phyloP scores from a whole-genome alignment of 495 filamentous ascomycete genomes.

The Diplogelasinospora grovesii region DNA sequence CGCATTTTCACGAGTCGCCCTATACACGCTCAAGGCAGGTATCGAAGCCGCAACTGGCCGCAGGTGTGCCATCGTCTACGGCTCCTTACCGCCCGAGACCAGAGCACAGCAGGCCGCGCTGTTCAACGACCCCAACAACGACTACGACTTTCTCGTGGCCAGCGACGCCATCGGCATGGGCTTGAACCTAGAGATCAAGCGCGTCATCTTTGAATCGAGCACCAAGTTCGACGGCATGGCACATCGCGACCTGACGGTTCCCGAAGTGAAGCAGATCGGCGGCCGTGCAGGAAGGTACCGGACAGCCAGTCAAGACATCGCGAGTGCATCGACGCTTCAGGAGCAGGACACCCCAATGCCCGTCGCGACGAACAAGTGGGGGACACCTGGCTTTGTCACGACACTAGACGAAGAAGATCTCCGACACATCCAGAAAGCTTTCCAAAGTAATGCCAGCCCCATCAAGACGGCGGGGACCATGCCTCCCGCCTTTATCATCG shows the following conservation, averaged over 20 bases:
- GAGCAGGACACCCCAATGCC: constrained; percentile 39
- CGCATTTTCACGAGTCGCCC: constrained; percentile 69
- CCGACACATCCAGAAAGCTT: constrained; percentile 50
- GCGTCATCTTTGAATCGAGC: constrained; percentile 77
- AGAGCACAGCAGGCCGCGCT: constrained; percentile 81
- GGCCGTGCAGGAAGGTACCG: constrained; percentile 88
- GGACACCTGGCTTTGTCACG: constrained; percentile 65
- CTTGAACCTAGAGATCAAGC: constrained; percentile 86
- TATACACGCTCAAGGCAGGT: constrained; percentile 70
- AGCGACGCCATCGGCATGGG: constrained; percentile 99
- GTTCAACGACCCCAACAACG: constrained; percentile 91
- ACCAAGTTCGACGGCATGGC: constrained; percentile 56
- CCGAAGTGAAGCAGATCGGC: constrained; percentile 89
- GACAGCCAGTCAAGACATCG: constrained; percentile 51
- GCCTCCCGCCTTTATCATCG: constrained; percentile 57
- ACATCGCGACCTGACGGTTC: constrained; percentile 50
- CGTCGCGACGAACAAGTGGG: constrained; percentile 19
- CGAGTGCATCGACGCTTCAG: constrained; percentile 4
- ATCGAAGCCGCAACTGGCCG: constrained; percentile 71
- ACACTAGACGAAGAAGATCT: constrained; percentile 69
- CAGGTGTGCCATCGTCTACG: constrained; percentile 89
- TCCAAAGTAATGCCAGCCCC: constrained; percentile 55
- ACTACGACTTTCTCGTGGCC: constrained; percentile 89
- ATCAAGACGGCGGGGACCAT: constrained; percentile 68
- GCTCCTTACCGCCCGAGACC: constrained; percentile 84